Conservation (phyloP, 2,329 filamentous ascomycete genomes). For the Diaporthe longicolla region DNA sequence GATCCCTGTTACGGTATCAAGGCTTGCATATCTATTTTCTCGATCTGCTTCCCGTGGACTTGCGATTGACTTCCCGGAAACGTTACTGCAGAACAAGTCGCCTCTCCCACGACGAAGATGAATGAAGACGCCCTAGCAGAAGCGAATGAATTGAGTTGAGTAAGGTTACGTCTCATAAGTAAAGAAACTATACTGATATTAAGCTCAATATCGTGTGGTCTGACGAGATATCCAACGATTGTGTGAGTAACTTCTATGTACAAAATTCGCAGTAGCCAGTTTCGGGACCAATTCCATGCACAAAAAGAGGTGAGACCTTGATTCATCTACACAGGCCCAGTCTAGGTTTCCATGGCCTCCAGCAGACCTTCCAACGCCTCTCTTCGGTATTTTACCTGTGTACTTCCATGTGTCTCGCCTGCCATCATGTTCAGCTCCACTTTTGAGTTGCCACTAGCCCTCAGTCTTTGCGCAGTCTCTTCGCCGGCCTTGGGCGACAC, state of each 20-base stretch:
- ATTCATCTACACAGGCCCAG: background rate
- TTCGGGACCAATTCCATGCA: background rate
- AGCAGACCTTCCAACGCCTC: constrained; percentile 8
- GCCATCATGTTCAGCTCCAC: constrained; percentile 14
- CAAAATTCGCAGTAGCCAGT: background rate
- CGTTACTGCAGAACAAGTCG: background rate
- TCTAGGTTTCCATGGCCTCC: constrained; percentile 18
- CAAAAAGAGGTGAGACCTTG: background rate
- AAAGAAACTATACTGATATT: no score
- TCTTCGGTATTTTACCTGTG: constrained; percentile 26
- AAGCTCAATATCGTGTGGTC: background rate
- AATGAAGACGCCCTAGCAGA: no score
- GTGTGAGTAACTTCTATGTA: background rate
- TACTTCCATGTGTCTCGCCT: constrained; percentile 28
- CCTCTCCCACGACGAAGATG: background rate
- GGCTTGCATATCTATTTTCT: no score
- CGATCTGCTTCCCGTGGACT: no score
- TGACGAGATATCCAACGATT: no score
- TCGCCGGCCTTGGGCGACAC: constrained; percentile 30
- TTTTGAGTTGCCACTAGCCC: constrained; percentile 17
- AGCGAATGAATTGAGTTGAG: no score
- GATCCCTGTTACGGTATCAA: background rate
- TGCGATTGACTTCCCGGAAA: no score
- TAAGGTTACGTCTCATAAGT: background rate
- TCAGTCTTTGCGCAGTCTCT: constrained; percentile 24